Evolutionary conservation across 106 monocot species (phyloP), one percentile per base, ranked within the genome.

Genomic region (Ottelia alismoides): DNA sequence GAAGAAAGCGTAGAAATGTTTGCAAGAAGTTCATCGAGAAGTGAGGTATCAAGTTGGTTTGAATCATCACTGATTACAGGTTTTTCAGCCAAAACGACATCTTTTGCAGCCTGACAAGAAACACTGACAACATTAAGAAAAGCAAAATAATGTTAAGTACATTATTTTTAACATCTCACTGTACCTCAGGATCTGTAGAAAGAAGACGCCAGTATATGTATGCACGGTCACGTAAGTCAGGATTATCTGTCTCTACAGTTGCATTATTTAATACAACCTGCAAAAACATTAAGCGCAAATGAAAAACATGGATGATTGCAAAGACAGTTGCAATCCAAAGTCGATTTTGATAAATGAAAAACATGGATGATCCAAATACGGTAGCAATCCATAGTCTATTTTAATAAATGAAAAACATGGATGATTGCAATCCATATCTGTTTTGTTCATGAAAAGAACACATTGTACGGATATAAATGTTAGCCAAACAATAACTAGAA

Each of bases 201-300:
- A 98, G 96, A 85, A 98, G 96, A 61, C 96, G 96, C 96, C 96
- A 98, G 53, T 98, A 98, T 64, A 98, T 90, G 60, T 98, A 98
- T 47, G 96, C 96, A 53, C 96, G 82, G 51, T 98, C 96, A 30
- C 96, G 76, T 51, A 98, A 53, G 72, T 98, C 96, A 64, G 96
- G 96, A 72, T 98, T 89, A 58, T 98, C 96, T 7, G 96, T 98
- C 70, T 98, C 96, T 31, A 89, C 76, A n/a, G 96, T 98, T 50
- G 96, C 96, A 79, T 98, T 89, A 51, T 98, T 98, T 9, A 98
- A 70, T 64, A 98, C 96, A 47, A 78, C 96, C 85, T 98, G 57
- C n/a, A n/a, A n/a, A n/a, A n/a, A n/a, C n/a, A n/a, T n/a, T n/a
- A n/a, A n/a, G n/a, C n/a, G n/a, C n/a, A n/a, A n/a, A n/a, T n/a